Conservation (phyloP, 495 filamentous ascomycete species). For the Hypoxylon rickii region DNA sequence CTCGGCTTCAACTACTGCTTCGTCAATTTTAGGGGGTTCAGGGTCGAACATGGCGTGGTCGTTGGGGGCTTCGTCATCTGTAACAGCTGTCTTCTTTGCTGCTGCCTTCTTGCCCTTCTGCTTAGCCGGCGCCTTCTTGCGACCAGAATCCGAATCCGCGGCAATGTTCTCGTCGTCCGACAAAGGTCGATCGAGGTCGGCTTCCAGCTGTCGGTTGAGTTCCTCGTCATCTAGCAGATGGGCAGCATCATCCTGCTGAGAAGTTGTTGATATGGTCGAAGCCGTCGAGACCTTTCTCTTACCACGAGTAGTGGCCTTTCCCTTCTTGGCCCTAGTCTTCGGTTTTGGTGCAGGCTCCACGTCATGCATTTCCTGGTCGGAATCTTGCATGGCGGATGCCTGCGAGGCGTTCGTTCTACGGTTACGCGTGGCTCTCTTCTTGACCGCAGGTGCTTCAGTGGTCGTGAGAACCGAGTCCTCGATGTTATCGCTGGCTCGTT, state of each 20-base stretch:
- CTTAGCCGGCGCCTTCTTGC: constrained; percentile 37
- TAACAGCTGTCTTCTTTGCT: constrained; percentile 4
- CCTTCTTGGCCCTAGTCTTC: constrained; percentile 41
- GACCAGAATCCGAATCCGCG: constrained; percentile 43
- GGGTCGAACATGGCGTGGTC: constrained; percentile 53
- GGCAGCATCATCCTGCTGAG: constrained; percentile 43
- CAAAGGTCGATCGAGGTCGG: constrained; percentile 64
- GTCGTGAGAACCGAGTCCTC: constrained; percentile 47
- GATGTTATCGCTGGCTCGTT: constrained; percentile 67
- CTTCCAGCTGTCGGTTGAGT: constrained; percentile 69
- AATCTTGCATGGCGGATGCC: constrained; percentile 24
- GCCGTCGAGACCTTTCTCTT: constrained; percentile 59
- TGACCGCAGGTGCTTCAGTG: constrained; percentile 61
- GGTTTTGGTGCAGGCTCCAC: constrained; percentile 26
- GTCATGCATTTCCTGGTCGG: constrained; percentile 44
- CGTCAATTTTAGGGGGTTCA: constrained; percentile 45
- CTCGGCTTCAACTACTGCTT: constrained; percentile 52
- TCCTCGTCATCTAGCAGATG: constrained; percentile 63
- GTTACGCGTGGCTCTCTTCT: constrained; percentile 66
- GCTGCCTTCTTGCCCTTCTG: constrained; percentile 44
- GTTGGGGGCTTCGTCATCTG: constrained; percentile 17
- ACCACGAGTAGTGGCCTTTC: constrained; percentile 44
- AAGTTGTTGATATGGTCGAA: constrained; percentile 43
- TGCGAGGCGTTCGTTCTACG: constrained; percentile 41
- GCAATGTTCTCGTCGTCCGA: constrained; percentile 58